phyloP scores from a whole-genome alignment of 1,284 basidiomycete species.

The Ustilago crameri region DNA sequence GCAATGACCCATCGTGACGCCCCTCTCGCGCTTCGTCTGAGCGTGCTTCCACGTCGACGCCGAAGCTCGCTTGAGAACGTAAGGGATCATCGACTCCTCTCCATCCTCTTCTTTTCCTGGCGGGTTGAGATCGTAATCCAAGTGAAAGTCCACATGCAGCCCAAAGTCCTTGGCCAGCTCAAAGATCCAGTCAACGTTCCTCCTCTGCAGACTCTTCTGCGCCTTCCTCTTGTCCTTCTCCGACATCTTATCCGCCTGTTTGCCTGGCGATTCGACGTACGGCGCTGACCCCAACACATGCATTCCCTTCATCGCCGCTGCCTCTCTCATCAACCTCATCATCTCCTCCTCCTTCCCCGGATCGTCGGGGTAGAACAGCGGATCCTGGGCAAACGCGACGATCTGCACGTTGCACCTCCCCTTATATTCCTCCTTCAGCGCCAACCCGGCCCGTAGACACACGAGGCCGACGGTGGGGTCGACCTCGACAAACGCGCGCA shows the following conservation, averaged over 20 bases:
- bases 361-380: constrained; percentile 37
- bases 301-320: constrained; percentile 6
- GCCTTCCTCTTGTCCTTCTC: neutral
- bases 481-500: constrained; percentile 52
- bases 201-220: constrained; percentile 10
- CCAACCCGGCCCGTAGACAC: constrained; percentile 32
- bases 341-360: constrained; percentile 15
- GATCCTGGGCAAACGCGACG: constrained; percentile 49
- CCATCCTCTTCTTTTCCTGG: constrained; percentile 4
- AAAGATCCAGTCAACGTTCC: constrained; percentile 24
- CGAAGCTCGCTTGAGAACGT: constrained; percentile 5
- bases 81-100: constrained; percentile 13
- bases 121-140: constrained; percentile 46
- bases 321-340: constrained; percentile 19
- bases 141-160: constrained; percentile 51
- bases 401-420: constrained; percentile 23
- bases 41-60: constrained; percentile 1
- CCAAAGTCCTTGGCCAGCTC: constrained; percentile 13
- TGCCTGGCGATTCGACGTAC: constrained; percentile 35
- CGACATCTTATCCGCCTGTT: neutral
- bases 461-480: constrained; percentile 38
- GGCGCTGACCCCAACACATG: constrained; percentile 41
- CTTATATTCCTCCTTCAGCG: constrained; percentile 16
- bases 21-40: neutral
- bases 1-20: constrained; percentile 41